These are phyloP conservation scores for Leccinum proliferum DNA, from an alignment of 1,284 basidiomycete species.

Conservation along the genomic window DNA sequence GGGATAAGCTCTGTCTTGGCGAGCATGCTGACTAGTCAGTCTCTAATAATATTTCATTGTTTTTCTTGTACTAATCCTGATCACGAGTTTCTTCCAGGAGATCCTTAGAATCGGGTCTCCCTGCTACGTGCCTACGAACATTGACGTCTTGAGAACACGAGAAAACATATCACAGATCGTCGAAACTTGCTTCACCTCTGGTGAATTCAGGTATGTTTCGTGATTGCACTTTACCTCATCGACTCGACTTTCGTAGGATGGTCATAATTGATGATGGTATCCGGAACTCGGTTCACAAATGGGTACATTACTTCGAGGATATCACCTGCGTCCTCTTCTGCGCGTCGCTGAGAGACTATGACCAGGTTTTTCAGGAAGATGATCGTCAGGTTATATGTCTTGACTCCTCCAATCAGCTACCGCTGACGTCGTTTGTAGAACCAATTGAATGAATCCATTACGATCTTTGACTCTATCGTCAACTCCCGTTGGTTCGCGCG, in stretches of 20 bases:
- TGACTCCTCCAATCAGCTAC: not conserved
- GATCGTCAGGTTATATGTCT: not conserved
- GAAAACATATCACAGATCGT: not conserved
- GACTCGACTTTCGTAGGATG: not conserved
- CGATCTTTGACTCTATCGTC: not conserved
- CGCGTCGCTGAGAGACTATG: conserved; percentile 4
- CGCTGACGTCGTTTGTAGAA: not conserved
- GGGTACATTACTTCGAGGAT: conserved; percentile 2
- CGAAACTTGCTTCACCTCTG: conserved; percentile 3
- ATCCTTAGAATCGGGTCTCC: conserved; percentile 5
- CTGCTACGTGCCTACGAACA: not conserved
- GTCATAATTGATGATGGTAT: not conserved
- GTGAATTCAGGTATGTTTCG: conserved; percentile 1
- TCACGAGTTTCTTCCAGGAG: not conserved
- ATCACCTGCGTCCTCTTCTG: conserved; percentile 3
- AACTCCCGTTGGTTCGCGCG: conserved; percentile 1
- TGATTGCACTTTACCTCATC: not conserved
- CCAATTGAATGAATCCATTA: not conserved
- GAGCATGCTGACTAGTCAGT: conserved; percentile 7
- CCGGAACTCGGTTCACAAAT: not conserved
- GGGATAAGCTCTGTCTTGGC: not conserved
- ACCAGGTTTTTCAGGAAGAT: not conserved
- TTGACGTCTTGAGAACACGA: conserved; percentile 3
- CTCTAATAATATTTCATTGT: not conserved
- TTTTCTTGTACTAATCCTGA: not conserved